These are phyloP conservation scores for Ceratocystis huliohia DNA, from an alignment of 2,329 filamentous ascomycete species.

Conservation along the genomic window DNA sequence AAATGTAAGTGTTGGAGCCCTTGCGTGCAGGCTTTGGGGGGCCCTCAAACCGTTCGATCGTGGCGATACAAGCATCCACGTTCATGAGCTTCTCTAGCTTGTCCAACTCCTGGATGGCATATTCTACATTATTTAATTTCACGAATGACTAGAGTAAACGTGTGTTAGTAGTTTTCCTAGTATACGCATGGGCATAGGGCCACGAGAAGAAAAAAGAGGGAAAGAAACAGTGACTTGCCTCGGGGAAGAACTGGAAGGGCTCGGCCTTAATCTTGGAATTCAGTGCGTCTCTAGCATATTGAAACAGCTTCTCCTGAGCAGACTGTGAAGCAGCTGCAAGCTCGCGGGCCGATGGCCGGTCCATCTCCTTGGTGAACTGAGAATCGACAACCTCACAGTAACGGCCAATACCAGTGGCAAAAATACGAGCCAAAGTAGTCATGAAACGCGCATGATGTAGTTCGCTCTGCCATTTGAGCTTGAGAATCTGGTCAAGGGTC, in stretches of 20 bases:
- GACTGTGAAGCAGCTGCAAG: constrained; percentile 64
- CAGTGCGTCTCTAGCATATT: constrained; percentile 88
- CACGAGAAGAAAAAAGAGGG: not conserved
- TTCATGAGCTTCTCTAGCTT: constrained; percentile 81
- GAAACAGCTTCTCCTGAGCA: constrained; percentile 83
- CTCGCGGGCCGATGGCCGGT: constrained; percentile 77
- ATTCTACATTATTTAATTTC: constrained; percentile 96
- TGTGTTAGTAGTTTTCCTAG: constrained; percentile 25
- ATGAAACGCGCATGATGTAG: constrained; percentile 93
- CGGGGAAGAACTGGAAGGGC: constrained; percentile 90
- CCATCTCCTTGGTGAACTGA: constrained; percentile 82
- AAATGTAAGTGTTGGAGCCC: constrained; percentile 79
- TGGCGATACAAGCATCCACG: constrained; percentile 75
- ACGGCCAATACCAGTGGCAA: constrained; percentile 66
- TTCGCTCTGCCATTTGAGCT: constrained; percentile 85
- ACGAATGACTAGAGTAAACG: constrained; percentile 60
- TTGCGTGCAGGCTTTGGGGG: constrained; percentile 50
- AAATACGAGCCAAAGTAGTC: constrained; percentile 77
- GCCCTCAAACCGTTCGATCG: constrained; percentile 62
- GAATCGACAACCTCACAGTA: constrained; percentile 89
- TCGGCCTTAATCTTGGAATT: constrained; percentile 84
- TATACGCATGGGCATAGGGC: not conserved
- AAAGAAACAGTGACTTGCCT: constrained; percentile 45
- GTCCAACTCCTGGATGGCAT: constrained; percentile 82
- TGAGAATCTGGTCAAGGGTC: constrained; percentile 71